Evolutionary conservation across 352 stramenopile genomes (phyloP).

Genomic region (Phytophthora hybrid): DNA sequence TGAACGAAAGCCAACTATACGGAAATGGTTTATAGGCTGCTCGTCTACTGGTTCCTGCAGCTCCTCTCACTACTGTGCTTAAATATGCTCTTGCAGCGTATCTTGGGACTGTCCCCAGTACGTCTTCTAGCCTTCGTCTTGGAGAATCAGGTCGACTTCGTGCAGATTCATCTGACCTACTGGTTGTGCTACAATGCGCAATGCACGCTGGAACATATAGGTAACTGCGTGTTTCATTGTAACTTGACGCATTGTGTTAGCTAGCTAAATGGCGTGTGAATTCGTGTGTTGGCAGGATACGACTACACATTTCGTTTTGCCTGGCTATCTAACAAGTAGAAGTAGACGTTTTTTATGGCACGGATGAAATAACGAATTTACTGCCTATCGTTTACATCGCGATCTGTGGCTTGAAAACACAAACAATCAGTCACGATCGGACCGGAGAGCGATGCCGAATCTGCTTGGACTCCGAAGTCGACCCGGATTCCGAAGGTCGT

Average conservation of each 20-base stretch:
- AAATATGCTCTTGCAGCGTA: background rate
- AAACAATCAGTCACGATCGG: too few relatives aligned
- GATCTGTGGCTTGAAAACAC: too few relatives aligned
- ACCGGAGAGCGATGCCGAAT: too few relatives aligned
- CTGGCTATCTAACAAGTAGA: background rate
- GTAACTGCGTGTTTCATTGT: background rate
- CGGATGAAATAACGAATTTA: too few relatives aligned
- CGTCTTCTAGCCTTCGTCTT: slow-evolving; percentile 49
- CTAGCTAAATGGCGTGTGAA: background rate
- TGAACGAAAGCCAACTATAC: slow-evolving; percentile 1
- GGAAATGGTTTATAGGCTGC: slow-evolving; percentile 1
- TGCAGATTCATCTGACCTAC: slow-evolving; percentile 39
- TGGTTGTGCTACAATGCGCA: slow-evolving; percentile 46
- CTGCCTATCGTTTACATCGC: too few relatives aligned
- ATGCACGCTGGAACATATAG: background rate
- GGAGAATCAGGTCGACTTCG: slow-evolving; percentile 22
- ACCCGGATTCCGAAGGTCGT: too few relatives aligned
- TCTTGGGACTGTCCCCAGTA: slow-evolving; percentile 19
- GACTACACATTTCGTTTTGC: slow-evolving; percentile 21
- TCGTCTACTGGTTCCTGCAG: slow-evolving; percentile 19
- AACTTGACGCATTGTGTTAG: too few relatives aligned
- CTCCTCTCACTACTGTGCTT: slow-evolving; percentile 14
- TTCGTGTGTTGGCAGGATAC: slow-evolving; percentile 3
- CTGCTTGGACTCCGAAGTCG: too few relatives aligned
- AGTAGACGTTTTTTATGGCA: too few relatives aligned